A percentile compares a stretch with the other conserved stretches of the same genome.
phyloP scores from a whole-genome alignment of 2,329 filamentous ascomycete genomes.

The Paecilomyces sp. region DNA sequence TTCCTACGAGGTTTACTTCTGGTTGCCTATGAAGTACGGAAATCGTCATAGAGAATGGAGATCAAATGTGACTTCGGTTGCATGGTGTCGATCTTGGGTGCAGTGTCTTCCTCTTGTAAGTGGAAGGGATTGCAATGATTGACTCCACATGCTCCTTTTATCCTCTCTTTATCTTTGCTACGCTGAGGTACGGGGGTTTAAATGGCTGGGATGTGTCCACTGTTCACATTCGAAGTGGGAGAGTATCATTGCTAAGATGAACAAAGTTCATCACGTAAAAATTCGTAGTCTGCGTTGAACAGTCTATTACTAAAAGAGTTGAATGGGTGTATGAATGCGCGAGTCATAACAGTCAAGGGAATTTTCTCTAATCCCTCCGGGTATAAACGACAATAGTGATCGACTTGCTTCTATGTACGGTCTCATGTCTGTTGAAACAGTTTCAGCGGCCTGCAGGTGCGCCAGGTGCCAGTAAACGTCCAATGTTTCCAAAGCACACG shows the following conservation, averaged over 20 bases:
- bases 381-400: background rate
- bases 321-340: background rate
- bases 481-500: slow-evolving; percentile 94
- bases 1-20: slow-evolving; percentile 47
- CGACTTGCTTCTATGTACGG: background rate
- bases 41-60: slow-evolving; percentile 53
- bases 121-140: slow-evolving; percentile 55
- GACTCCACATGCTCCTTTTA: slow-evolving; percentile 39
- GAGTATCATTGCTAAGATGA: background rate
- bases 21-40: slow-evolving; percentile 49
- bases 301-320: background rate
- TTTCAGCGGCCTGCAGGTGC: slow-evolving; percentile 15
- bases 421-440: slow-evolving; percentile 2
- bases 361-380: background rate
- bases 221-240: too few relatives aligned
- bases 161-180: slow-evolving; percentile 3
- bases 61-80: slow-evolving; percentile 27
- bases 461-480: slow-evolving; percentile 63
- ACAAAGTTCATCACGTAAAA: background rate
- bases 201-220: background rate
- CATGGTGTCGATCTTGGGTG: slow-evolving; percentile 50
- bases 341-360: background rate
- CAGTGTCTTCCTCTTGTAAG: slow-evolving; percentile 40
- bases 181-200: background rate
- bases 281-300: background rate